Conservation (phyloP, 1,139 yeast genomes). For the Kluyveromyces marxianus region DNA sequence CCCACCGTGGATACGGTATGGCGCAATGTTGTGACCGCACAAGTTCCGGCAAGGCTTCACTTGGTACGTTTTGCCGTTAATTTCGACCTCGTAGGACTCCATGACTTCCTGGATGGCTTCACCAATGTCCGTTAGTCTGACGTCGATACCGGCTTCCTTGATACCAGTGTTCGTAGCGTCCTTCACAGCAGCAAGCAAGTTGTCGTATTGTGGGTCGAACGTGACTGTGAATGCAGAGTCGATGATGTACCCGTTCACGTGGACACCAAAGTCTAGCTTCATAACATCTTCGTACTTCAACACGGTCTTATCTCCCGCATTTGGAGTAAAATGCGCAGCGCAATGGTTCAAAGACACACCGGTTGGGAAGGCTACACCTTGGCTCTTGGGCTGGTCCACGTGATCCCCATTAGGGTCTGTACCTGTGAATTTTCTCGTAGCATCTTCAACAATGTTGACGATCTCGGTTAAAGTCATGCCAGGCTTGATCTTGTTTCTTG, state of each 20-base stretch:
- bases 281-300: conserved; percentile 81
- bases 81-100: conserved; percentile 93
- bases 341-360: conserved; percentile 89
- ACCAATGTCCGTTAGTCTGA: conserved; percentile 89
- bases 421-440: conserved; percentile 68
- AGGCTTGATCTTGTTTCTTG: conserved; percentile 68
- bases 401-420: conserved; percentile 39
- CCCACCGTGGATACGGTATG: conserved; percentile 83
- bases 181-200: conserved; percentile 70
- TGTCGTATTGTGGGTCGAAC: conserved; percentile 78
- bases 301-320: conserved; percentile 82
- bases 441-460: conserved; percentile 82
- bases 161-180: conserved; percentile 95
- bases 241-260: conserved; percentile 88
- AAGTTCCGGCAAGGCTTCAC: conserved; percentile 85
- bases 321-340: conserved; percentile 98
- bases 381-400: conserved; percentile 36
- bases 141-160: conserved; percentile 91
- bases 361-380: conserved; percentile 96
- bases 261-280: conserved; percentile 97
- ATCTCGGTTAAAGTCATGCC: conserved; percentile 90
- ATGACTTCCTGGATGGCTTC: conserved; percentile 93
- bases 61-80: conserved; percentile 78
- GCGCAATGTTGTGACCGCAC: conserved; percentile 89
- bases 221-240: conserved; percentile 95